Evolutionary conservation across 2,329 filamentous ascomycete species (phyloP), one percentile per base, ranked within the genome.

Genomic region (Graphilbum fragrans): DNA sequence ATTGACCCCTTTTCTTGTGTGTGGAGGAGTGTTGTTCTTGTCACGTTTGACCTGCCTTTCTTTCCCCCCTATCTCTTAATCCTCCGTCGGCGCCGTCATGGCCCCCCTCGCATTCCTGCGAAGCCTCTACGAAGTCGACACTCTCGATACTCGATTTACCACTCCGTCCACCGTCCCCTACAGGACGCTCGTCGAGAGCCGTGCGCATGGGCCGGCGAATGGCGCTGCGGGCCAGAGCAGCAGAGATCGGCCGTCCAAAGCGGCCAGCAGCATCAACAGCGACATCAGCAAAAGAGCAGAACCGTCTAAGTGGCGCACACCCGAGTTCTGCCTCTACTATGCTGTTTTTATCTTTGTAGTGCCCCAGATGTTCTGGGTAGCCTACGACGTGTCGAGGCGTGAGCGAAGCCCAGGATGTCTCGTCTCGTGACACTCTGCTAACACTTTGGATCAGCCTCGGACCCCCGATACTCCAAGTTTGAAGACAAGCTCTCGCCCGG

Each of bases 321-420:
- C 73, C 3, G 92, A 98, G 62, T 96, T 92, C 64, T 82, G 77
- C 57, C 52, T 87, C 41, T 96, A 98, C 65, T 82, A 80, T 51
- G 37, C 82, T 18, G 62, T 85, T 49, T 74, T 95, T 52, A 47
- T 70, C 23, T 56, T 74, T 6, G 69, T 68, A 42, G 69, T 96
- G 21, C 86, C 86, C 9, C 72, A 79, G 53, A 98, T 98, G 88
- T 86, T 94, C 62, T 94, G 86, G 67, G 70, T 81, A n/a, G 80
- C 82, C 10, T 84, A 87, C 50, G 76, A 85, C 62, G 86, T 94
- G 36, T 98, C 92, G 20, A 74, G 80, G 62, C 73, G 88, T 88
- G 61, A 44, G 70, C 10, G 1, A 31, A 16, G 6, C 6, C 8
- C 4, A 5, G 29, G n/a, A n/a, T n/a, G n/a, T n/a, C n/a, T n/a